Evolutionary conservation across 768 basidiomycete species (phyloP).

Genomic region (Lentinula lateritia): DNA sequence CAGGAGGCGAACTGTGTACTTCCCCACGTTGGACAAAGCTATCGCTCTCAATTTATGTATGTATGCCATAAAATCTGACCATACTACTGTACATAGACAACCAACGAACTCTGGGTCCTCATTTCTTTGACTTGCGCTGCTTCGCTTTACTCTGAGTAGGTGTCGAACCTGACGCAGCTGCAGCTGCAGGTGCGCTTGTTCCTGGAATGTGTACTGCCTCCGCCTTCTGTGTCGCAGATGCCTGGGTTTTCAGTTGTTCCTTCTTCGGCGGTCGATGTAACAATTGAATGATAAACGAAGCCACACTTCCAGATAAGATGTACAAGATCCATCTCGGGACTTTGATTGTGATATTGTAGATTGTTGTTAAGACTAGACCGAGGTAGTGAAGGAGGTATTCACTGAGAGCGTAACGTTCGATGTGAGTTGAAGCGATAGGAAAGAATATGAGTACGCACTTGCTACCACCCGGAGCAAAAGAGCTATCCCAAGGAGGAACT

Average conservation of each 20-base stretch:
- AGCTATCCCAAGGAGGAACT: conserved; percentile 62
- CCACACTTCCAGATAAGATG: conserved; percentile 57
- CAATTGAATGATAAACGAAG: conserved; percentile 60
- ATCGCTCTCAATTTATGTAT: too few relatives aligned
- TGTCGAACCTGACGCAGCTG: not conserved
- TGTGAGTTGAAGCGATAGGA: not conserved
- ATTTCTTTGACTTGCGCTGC: conserved; percentile 29
- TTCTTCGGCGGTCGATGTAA: conserved; percentile 39
- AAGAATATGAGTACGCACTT: conserved; percentile 35
- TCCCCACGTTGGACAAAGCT: too few relatives aligned
- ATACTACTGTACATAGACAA: too few relatives aligned
- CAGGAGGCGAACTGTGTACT: too few relatives aligned
- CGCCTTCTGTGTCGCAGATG: not conserved
- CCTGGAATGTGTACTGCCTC: not conserved
- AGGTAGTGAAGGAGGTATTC: conserved; percentile 64
- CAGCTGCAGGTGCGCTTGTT: not conserved
- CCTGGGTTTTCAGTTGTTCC: not conserved
- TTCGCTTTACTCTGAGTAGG: conserved; percentile 18
- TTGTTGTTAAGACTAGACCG: conserved; percentile 39
- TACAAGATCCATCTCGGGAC: conserved; percentile 75
- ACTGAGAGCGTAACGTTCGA: conserved; percentile 27
- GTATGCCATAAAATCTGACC: too few relatives aligned
- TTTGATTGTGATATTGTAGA: conserved; percentile 46
- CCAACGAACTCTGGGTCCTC: not conserved
- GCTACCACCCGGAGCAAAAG: conserved; percentile 72